phyloP scores from a whole-genome alignment of 2,329 filamentous ascomycete species.

The Trichoderma guizhouense region DNA sequence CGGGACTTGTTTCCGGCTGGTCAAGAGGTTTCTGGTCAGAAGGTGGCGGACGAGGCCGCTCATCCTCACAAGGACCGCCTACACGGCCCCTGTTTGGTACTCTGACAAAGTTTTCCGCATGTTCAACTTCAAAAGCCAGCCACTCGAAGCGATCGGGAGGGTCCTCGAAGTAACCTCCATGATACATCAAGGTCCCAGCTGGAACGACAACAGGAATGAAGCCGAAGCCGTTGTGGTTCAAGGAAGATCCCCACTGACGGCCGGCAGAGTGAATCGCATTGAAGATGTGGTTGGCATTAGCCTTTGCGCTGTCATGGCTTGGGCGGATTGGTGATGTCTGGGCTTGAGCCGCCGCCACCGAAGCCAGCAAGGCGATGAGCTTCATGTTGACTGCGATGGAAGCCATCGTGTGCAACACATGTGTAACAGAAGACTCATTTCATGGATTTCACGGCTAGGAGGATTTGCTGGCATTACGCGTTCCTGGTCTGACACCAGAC shows the following conservation, averaged over 20 bases:
- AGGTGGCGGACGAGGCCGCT: background rate
- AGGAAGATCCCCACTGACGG: conserved; percentile 69
- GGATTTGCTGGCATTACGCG: background rate
- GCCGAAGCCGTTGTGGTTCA: conserved; percentile 74
- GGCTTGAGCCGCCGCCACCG: background rate
- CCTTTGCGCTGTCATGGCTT: conserved; percentile 36
- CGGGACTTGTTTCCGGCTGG: background rate
- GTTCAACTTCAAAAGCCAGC: conserved; percentile 75
- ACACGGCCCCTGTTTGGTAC: background rate
- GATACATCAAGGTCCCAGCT: conserved; percentile 62
- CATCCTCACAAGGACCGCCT: background rate
- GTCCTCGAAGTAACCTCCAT: conserved; percentile 50
- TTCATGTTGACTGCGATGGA: background rate
- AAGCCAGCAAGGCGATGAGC: background rate
- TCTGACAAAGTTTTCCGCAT: conserved; percentile 48
- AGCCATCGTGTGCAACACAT: background rate
- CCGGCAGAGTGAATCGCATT: conserved; percentile 69
- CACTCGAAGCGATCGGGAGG: conserved; percentile 59
- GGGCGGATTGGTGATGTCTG: conserved; percentile 31
- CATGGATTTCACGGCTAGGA: background rate
- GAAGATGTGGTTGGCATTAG: conserved; percentile 65
- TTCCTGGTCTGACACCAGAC: background rate
- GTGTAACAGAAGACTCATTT: background rate
- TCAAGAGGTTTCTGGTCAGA: background rate
- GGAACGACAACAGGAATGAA: conserved; percentile 66